Evolutionary conservation across 768 basidiomycete genomes (phyloP).

Genomic region (Leccinum subtestaceum): DNA sequence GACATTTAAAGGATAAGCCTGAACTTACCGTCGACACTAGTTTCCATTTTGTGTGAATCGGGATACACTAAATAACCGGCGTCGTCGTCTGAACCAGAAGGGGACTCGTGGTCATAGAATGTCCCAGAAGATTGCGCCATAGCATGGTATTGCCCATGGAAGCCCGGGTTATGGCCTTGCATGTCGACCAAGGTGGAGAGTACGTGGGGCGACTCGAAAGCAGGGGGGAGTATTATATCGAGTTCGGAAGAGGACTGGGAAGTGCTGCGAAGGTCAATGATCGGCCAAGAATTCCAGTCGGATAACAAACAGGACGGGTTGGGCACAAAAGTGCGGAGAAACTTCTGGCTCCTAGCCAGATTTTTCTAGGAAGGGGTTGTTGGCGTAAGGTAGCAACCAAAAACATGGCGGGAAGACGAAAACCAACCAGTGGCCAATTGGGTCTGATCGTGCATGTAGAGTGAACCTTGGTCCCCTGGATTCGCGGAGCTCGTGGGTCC

Average conservation of each 20-base stretch:
- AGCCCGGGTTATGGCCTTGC: slow-evolving; percentile 28
- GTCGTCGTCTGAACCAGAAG: slow-evolving; percentile 59
- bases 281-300: slow-evolving; percentile 23
- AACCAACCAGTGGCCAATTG: slow-evolving; percentile 27
- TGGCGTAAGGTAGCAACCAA: slow-evolving; percentile 30
- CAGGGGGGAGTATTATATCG: slow-evolving; percentile 5
- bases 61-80: slow-evolving; percentile 27
- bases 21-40: slow-evolving; percentile 45
- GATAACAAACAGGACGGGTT: slow-evolving; percentile 29
- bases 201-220: slow-evolving; percentile 5
- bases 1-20: slow-evolving; percentile 8
- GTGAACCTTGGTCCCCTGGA: slow-evolving; percentile 26
- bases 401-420: slow-evolving; percentile 34
- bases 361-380: slow-evolving; percentile 26
- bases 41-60: slow-evolving; percentile 41
- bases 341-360: slow-evolving; percentile 17
- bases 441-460: slow-evolving; percentile 32
- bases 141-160: slow-evolving; percentile 22
- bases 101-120: slow-evolving; percentile 47
- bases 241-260: slow-evolving; percentile 5
- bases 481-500: slow-evolving; percentile 36
- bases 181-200: slow-evolving; percentile 19
- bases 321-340: slow-evolving; percentile 17
- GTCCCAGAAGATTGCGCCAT: slow-evolving; percentile 29
- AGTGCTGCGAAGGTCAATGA: slow-evolving; percentile 25